These are phyloP conservation scores for Yamagishiella unicocca DNA, from an alignment of 139 green algal genomes.

Conservation along the genomic window DNA sequence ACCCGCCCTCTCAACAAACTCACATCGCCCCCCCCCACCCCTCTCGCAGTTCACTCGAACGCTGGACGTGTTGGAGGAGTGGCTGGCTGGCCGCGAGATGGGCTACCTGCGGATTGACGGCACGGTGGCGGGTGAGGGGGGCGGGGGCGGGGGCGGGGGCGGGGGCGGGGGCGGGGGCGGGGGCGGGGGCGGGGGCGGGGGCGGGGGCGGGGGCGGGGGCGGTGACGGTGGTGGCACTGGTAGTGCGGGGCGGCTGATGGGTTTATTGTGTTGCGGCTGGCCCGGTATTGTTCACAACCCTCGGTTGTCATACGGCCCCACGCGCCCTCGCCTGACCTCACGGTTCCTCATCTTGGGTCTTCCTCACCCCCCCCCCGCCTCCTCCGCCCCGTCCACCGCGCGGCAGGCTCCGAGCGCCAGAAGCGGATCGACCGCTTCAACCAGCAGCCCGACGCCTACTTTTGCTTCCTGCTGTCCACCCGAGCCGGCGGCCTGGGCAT, in stretches of 20 bases:
- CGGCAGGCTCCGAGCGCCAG: slow-evolving; percentile 72
- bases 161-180: neutral
- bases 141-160: neutral
- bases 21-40: slow-evolving; percentile 46
- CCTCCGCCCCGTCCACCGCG: neutral
- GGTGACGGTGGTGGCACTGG: too few relatives aligned
- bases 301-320: too few relatives aligned
- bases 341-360: neutral
- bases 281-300: too few relatives aligned
- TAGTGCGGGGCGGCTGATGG: too few relatives aligned
- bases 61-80: slow-evolving; percentile 86
- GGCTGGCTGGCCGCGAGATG: slow-evolving; percentile 58
- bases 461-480: slow-evolving; percentile 96
- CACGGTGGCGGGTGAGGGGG: slow-evolving; percentile 47
- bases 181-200: neutral
- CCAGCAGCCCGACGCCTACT: slow-evolving; percentile 80
- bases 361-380: neutral
- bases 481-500: slow-evolving; percentile 96
- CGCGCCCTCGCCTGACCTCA: too few relatives aligned
- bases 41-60: slow-evolving; percentile 68
- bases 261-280: too few relatives aligned
- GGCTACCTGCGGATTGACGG: slow-evolving; percentile 80
- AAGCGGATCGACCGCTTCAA: slow-evolving; percentile 87
- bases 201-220: too few relatives aligned
- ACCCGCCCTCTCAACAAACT: too few relatives aligned